Percentiles rank a stretch among this genome's conserved stretches.
Evolutionary conservation across 1,284 basidiomycete genomes (phyloP).

Genomic region (Grifola frondosa): DNA sequence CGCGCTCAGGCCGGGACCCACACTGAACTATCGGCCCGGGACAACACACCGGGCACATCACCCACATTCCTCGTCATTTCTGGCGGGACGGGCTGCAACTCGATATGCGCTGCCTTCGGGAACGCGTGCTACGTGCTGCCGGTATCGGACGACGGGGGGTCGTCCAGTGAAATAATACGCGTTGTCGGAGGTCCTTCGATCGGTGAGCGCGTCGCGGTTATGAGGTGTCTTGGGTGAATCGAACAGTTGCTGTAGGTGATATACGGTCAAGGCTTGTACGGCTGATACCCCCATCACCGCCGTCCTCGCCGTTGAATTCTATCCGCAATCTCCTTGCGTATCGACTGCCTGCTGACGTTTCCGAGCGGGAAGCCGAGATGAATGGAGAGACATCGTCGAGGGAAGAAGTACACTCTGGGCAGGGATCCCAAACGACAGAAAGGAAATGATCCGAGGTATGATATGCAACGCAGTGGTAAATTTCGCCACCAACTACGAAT

Average conservation of each 20-base stretch:
- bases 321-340: constrained; percentile 80
- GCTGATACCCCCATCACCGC: constrained; percentile 67
- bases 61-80: constrained; percentile 66
- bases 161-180: constrained; percentile 82
- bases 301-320: constrained; percentile 60
- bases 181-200: constrained; percentile 82
- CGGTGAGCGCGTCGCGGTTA: constrained; percentile 41
- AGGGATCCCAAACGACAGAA: constrained; percentile 89
- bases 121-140: constrained; percentile 74
- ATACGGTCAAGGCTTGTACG: constrained; percentile 82
- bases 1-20: constrained; percentile 4
- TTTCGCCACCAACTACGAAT: no score
- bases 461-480: neutral
- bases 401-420: constrained; percentile 83
- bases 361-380: constrained; percentile 79
- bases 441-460: constrained; percentile 84
- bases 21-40: constrained; percentile 4
- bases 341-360: constrained; percentile 68
- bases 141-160: constrained; percentile 86
- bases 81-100: constrained; percentile 82
- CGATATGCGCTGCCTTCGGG: constrained; percentile 74
- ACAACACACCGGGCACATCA: neutral
- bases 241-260: constrained; percentile 51
- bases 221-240: neutral
- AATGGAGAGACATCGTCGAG: constrained; percentile 93